phyloP scores from a whole-genome alignment of 805 yeast species.

The Cephaloascus fragrans region DNA sequence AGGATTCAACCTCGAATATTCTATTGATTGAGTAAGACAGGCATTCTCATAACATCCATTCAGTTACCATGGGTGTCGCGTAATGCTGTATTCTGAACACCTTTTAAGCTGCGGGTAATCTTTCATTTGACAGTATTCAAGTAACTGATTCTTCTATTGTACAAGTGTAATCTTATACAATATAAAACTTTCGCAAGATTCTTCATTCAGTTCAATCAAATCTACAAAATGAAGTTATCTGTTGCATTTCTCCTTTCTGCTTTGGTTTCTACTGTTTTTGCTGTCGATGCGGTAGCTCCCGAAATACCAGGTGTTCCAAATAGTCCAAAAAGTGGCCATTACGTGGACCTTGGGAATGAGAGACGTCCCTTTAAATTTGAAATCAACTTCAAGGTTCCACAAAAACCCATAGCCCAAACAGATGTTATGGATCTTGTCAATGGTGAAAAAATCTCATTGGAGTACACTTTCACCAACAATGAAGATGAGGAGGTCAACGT shows the following conservation, averaged over 20 bases:
- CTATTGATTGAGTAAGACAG: too few relatives aligned
- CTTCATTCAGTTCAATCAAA: too few relatives aligned
- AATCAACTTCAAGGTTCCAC: constrained; percentile 40
- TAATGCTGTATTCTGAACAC: too few relatives aligned
- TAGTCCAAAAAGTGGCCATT: neutral
- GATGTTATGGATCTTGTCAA: constrained; percentile 33
- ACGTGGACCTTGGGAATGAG: neutral
- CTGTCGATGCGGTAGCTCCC: neutral
- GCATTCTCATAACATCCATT: too few relatives aligned
- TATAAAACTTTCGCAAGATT: too few relatives aligned
- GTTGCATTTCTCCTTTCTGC: neutral
- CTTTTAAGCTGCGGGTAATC: too few relatives aligned
- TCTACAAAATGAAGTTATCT: neutral
- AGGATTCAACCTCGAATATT: too few relatives aligned
- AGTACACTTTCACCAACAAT: constrained; percentile 41
- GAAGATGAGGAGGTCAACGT: constrained; percentile 42
- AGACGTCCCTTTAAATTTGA: constrained; percentile 28
- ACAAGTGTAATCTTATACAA: too few relatives aligned
- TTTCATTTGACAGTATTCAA: too few relatives aligned
- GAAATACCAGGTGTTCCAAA: neutral
- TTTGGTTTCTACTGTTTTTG: neutral
- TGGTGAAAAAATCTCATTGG: constrained; percentile 44
- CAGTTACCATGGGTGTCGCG: too few relatives aligned
- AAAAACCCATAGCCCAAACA: constrained; percentile 21
- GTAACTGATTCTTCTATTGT: too few relatives aligned